Percentiles rank a stretch among this genome's conserved stretches.
phyloP scores from a whole-genome alignment of 2,329 filamentous ascomycete genomes.

The Colletotrichum eremochloae region DNA sequence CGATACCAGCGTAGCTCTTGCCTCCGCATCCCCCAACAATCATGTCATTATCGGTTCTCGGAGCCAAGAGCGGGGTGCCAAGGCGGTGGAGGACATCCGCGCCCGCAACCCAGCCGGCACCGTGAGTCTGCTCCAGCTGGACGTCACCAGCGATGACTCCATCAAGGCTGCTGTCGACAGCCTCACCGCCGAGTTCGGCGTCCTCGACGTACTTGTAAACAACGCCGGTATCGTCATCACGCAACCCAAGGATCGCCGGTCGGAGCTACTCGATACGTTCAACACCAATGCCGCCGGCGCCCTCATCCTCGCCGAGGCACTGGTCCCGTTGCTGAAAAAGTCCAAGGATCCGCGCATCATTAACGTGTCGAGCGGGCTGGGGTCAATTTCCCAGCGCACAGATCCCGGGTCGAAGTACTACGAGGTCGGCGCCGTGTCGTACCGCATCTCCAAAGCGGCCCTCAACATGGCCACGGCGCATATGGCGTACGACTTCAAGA shows the following conservation, averaged over 20 bases:
- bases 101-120: constrained; percentile 63
- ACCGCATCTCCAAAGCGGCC: constrained; percentile 54
- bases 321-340: constrained; percentile 51
- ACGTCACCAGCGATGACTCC: constrained; percentile 71
- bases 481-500: constrained; percentile 46
- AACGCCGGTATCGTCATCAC: constrained; percentile 70
- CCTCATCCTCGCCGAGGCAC: constrained; percentile 47
- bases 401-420: constrained; percentile 39
- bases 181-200: constrained; percentile 60
- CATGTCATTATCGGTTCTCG: constrained; percentile 56
- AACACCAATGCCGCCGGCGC: constrained; percentile 57
- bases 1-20: constrained; percentile 53
- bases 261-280: constrained; percentile 63
- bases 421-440: constrained; percentile 45
- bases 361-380: constrained; percentile 51
- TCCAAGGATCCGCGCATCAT: constrained; percentile 48
- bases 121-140: constrained; percentile 69
- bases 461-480: constrained; percentile 54
- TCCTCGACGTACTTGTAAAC: constrained; percentile 70
- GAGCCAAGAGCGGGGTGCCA: constrained; percentile 54
- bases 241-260: constrained; percentile 65
- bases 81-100: constrained; percentile 47
- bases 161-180: constrained; percentile 66
- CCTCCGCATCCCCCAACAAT: constrained; percentile 53
- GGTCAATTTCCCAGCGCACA: constrained; percentile 49